phyloP scores from a whole-genome alignment of 441 rosid genomes.

The Raphanus hybrid region DNA sequence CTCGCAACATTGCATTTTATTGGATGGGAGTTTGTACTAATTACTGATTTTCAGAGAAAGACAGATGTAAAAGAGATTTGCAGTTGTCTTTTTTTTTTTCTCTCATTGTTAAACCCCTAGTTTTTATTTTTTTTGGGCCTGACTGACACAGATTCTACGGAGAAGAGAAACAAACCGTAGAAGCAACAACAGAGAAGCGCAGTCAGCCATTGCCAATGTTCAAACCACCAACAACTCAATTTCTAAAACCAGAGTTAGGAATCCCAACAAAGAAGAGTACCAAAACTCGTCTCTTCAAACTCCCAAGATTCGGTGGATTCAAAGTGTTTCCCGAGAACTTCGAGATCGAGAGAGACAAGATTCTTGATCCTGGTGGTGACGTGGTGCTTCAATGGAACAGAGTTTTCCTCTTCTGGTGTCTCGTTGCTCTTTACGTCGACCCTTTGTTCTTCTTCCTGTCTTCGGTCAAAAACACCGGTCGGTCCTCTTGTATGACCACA shows the following conservation, averaged over 20 bases:
- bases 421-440: conserved; percentile 78
- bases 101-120: conserved; percentile 15
- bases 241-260: conserved; percentile 46
- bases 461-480: conserved; percentile 46
- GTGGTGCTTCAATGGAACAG: conserved; percentile 77
- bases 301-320: conserved; percentile 54
- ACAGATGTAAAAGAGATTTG: not conserved
- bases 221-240: conserved; percentile 51
- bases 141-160: conserved; percentile 51
- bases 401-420: conserved; percentile 74
- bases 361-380: conserved; percentile 85
- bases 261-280: conserved; percentile 40
- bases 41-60: conserved; percentile 2
- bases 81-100: not conserved
- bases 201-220: conserved; percentile 49
- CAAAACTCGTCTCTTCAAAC: conserved; percentile 20
- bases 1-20: not conserved
- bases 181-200: conserved; percentile 46
- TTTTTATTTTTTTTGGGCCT: not conserved
- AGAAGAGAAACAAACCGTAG: conserved; percentile 45
- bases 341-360: conserved; percentile 52
- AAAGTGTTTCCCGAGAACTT: conserved; percentile 64
- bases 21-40: not conserved
- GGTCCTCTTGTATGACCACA: conserved; percentile 63
- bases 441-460: conserved; percentile 87